Base-by-base conservation (phyloP, 495 filamentous ascomycete genomes). In the Letharia columbiana region DNA sequence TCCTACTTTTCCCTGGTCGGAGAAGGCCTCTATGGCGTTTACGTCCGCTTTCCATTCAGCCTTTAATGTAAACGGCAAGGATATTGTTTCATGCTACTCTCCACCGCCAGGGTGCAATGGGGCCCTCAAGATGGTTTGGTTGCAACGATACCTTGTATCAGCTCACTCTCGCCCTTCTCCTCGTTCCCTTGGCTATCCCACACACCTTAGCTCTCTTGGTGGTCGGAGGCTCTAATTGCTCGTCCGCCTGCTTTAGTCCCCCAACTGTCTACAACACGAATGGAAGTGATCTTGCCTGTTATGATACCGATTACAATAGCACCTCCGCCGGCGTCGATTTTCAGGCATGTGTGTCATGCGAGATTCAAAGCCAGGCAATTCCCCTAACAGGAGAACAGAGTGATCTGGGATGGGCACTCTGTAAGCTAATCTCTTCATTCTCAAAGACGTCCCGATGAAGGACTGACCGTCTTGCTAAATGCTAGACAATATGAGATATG, bases 381-480 rank as follows among this genome's bases (percentile, higher is more conserved):
- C 81, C 83, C 72, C 68, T 74, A 1, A 52, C 60, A 0, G 78
- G 77, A 0, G 78, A 78, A 18, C 78, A 85, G 71, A 79, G 80
- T 7, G 86, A 89, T 70, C 72, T 85, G 0, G 76, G 81, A 70
- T 87, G 83, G 83, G 85, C 75, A 31, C 74, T 89, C 28, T 88
- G 83, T 86, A 78, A 72, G 83, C 54, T 13, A 45, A 15, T 37
- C 40, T 42, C 37, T n/a, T 33, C 31, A 17, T 42, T 17, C 49
- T 31, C 2, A 37, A 17, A 13, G 37, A 35, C 2, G 17, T 41
- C 12, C 23, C 17, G 39, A 39, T 12, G 33, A 37, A 54, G 41
- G n/a, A 52, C 63, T 67, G 58, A 56, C 35, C 8, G 42, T 17
- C 10, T 54, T 31, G 15, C 54, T 44, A 20, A 4, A 18, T 23